Conservation (phyloP, 2,329 filamentous ascomycete genomes). For the Botrytis tulipae region DNA sequence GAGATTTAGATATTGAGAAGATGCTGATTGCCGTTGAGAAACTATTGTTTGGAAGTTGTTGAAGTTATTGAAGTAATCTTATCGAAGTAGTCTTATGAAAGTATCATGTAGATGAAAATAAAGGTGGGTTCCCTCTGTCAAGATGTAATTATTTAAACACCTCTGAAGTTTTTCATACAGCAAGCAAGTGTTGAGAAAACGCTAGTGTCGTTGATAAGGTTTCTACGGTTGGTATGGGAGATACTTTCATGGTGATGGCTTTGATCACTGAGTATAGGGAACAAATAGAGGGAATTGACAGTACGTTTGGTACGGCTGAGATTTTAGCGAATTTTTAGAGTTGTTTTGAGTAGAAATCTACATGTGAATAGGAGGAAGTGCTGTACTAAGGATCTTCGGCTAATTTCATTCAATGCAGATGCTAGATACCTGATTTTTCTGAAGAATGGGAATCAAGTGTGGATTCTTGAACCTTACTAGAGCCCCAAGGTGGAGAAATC, state of each 20-base stretch:
- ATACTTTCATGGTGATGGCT: no score
- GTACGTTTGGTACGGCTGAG: not conserved
- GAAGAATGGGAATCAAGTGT: no score
- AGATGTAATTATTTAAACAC: not conserved
- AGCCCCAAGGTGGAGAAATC: no score
- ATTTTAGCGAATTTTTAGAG: no score
- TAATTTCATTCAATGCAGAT: not conserved
- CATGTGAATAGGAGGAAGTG: no score
- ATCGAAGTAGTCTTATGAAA: not conserved
- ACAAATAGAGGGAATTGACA: fast-evolving
- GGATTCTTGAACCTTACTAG: not conserved
- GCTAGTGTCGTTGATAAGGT: not conserved
- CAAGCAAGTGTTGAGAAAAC: not conserved
- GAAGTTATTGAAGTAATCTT: not conserved
- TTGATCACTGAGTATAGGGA: not conserved
- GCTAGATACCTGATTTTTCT: fast-evolving
- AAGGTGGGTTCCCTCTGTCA: fast-evolving
- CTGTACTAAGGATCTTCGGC: not conserved
- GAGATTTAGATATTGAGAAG: no score
- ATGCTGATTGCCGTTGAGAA: no score
- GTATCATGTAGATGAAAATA: not conserved
- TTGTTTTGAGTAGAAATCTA: no score
- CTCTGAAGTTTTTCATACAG: not conserved
- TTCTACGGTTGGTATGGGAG: not conserved
- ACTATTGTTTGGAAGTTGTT: no score